Conservation (phyloP, 164 flowering plant species). For the Chloranthus sessilifolius region DNA sequence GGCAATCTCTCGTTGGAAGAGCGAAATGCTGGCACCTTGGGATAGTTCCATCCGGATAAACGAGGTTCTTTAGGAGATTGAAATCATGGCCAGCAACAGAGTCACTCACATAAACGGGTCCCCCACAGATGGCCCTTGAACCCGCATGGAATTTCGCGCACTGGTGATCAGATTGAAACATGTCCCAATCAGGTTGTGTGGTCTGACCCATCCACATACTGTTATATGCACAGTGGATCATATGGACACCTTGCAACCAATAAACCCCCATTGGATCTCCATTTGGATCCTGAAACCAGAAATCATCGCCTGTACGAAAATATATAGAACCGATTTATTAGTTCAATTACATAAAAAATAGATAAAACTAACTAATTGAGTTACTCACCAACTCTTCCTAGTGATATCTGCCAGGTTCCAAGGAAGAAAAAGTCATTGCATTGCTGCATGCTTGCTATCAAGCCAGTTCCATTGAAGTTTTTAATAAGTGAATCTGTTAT, state of each 20-base stretch:
- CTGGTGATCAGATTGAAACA: constrained; percentile 82
- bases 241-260: constrained; percentile 92
- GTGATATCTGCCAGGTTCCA: constrained; percentile 69
- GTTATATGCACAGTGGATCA: constrained; percentile 91
- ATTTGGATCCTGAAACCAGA: constrained; percentile 92
- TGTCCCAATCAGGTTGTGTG: constrained; percentile 92
- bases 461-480: constrained; percentile 76
- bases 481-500: constrained; percentile 50
- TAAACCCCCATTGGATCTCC: constrained; percentile 88
- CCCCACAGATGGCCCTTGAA: constrained; percentile 85
- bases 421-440: constrained; percentile 88
- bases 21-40: constrained; percentile 71
- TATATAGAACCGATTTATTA: too few relatives aligned
- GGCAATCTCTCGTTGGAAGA: constrained; percentile 81
- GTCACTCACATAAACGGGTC: constrained; percentile 83
- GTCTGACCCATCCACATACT: constrained; percentile 94
- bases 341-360: too few relatives aligned
- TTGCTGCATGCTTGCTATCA: constrained; percentile 91
- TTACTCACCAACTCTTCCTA: constrained; percentile 79
- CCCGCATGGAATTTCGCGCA: constrained; percentile 84
- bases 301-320: constrained; percentile 67
- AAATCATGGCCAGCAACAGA: constrained; percentile 68
- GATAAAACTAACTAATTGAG: not conserved
- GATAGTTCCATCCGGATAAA: constrained; percentile 76
- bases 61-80: constrained; percentile 63